These are phyloP conservation scores for Penicillium nucicola DNA, from an alignment of 495 filamentous ascomycete genomes.

Conservation along the genomic window DNA sequence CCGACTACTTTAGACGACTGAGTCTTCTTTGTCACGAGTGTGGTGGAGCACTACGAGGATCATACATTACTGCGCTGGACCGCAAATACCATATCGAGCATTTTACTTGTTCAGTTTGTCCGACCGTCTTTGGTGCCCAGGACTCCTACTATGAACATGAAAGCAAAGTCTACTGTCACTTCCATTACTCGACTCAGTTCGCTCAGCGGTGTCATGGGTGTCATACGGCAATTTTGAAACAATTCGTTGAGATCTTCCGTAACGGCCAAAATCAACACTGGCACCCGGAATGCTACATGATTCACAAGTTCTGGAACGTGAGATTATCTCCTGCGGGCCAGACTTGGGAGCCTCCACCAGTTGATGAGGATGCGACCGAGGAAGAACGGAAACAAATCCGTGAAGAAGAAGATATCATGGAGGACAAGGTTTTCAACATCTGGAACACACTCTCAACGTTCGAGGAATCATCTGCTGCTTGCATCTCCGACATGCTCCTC, in stretches of 20 bases:
- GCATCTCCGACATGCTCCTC: slow-evolving; percentile 98
- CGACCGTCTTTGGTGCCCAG: slow-evolving; percentile 93
- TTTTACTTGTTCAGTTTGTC: slow-evolving; percentile 97
- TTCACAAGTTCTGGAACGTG: slow-evolving; percentile 99
- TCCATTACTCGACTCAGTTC: slow-evolving; percentile 97
- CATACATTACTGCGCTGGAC: slow-evolving; percentile 97
- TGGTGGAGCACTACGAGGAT: slow-evolving; percentile 89
- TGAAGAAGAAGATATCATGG: slow-evolving; percentile 88
- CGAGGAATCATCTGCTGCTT: slow-evolving; percentile 95
- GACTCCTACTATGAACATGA: slow-evolving; percentile 99
- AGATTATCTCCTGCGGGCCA: slow-evolving; percentile 63
- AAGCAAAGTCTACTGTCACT: slow-evolving; percentile 95
- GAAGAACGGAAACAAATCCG: slow-evolving; percentile 73
- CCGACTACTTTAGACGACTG: slow-evolving; percentile 92
- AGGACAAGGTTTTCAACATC: slow-evolving; percentile 95
- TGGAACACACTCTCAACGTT: slow-evolving; percentile 98
- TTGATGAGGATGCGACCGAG: slow-evolving; percentile 63
- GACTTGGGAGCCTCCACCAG: slow-evolving; percentile 44
- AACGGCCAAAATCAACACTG: slow-evolving; percentile 98
- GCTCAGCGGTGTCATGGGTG: slow-evolving; percentile 96
- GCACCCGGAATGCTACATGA: slow-evolving; percentile 99
- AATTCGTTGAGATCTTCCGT: slow-evolving; percentile 98
- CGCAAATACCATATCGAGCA: slow-evolving; percentile 99
- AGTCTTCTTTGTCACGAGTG: slow-evolving; percentile 90
- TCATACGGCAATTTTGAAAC: slow-evolving; percentile 96